Percentiles rank a stretch among this genome's conserved stretches.
phyloP scores from a whole-genome alignment of 495 filamentous ascomycete genomes.

The Neurospora sp. region DNA sequence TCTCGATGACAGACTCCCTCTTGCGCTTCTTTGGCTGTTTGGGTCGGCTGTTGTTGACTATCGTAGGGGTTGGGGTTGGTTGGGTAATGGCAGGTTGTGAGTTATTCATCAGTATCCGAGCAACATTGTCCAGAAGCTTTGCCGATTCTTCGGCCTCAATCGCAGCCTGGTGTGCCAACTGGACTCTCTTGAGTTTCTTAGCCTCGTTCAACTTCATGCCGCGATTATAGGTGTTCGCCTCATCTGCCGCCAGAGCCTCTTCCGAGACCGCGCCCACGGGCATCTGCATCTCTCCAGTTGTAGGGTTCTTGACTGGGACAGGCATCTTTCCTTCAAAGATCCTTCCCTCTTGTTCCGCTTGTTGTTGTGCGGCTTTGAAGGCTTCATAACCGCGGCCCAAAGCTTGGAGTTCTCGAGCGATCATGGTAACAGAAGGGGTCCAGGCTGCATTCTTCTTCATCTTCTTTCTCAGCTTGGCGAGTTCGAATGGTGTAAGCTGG shows the following conservation, averaged over 20 bases:
- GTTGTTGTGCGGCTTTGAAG: slow-evolving; percentile 57
- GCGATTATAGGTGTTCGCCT: slow-evolving; percentile 59
- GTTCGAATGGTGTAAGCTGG: slow-evolving; percentile 80
- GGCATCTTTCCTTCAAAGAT: slow-evolving; percentile 45
- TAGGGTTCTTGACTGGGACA: slow-evolving; percentile 33
- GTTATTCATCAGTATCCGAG: slow-evolving; percentile 38
- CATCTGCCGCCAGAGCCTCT: slow-evolving; percentile 40
- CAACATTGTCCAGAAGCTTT: slow-evolving; percentile 43
- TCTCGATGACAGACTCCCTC: slow-evolving; percentile 37
- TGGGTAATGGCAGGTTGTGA: slow-evolving; percentile 2
- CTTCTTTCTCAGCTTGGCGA: slow-evolving; percentile 80
- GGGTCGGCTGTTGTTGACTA: slow-evolving; percentile 11
- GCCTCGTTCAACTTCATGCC: slow-evolving; percentile 90
- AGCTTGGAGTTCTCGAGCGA: slow-evolving; percentile 70
- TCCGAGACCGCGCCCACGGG: slow-evolving; percentile 40
- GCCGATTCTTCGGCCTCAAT: slow-evolving; percentile 56
- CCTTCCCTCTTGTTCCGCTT: slow-evolving; percentile 56
- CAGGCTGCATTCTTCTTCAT: slow-evolving; percentile 99
- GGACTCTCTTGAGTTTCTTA: slow-evolving; percentile 80
- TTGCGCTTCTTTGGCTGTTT: slow-evolving; percentile 40
- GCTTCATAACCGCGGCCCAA: slow-evolving; percentile 68
- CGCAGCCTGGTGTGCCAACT: slow-evolving; percentile 55
- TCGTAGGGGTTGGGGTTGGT: slow-evolving; percentile 7
- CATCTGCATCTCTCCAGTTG: slow-evolving; percentile 34
- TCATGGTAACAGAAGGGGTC: slow-evolving; percentile 95